A percentile compares a stretch with the other conserved stretches of the same genome.
These are phyloP conservation scores for Skeletonema tropicum DNA, from an alignment of 108 stramenopile genomes.

Conservation along the genomic window DNA sequence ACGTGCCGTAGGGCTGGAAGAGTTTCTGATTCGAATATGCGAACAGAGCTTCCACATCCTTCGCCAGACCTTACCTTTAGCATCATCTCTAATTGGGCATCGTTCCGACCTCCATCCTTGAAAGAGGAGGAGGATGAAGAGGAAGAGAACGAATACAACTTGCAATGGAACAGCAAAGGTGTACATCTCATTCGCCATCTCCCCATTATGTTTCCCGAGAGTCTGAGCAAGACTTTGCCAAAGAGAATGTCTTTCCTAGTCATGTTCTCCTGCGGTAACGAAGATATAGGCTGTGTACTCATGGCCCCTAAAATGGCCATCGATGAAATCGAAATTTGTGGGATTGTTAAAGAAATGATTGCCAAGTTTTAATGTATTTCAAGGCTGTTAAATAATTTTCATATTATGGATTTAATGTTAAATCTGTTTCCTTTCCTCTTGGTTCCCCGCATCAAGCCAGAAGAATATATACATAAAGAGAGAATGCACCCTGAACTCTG, in stretches of 20 bases:
- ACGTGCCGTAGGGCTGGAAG: conserved; percentile 36
- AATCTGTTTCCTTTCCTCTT: background rate
- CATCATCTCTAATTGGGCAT: conserved; percentile 50
- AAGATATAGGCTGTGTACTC: conserved; percentile 43
- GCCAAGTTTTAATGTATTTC: conserved; percentile 48
- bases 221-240: conserved; percentile 34
- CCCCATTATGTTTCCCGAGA: conserved; percentile 36
- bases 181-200: conserved; percentile 32
- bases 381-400: too few relatives aligned
- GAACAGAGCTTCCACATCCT: conserved; percentile 29
- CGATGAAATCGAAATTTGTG: conserved; percentile 41
- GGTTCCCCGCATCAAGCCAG: background rate
- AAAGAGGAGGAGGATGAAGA: background rate
- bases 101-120: conserved; percentile 17
- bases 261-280: conserved; percentile 38
- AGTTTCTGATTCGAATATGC: conserved; percentile 8
- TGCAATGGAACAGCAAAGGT: conserved; percentile 13
- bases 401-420: background rate
- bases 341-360: conserved; percentile 40
- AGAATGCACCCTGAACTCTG: background rate
- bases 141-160: background rate
- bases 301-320: conserved; percentile 34
- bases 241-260: conserved; percentile 43
- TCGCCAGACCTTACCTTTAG: conserved; percentile 30
- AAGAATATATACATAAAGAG: background rate